These are phyloP conservation scores for Boechera retrofracta DNA, from an alignment of 345 rosid species.

Conservation along the genomic window DNA sequence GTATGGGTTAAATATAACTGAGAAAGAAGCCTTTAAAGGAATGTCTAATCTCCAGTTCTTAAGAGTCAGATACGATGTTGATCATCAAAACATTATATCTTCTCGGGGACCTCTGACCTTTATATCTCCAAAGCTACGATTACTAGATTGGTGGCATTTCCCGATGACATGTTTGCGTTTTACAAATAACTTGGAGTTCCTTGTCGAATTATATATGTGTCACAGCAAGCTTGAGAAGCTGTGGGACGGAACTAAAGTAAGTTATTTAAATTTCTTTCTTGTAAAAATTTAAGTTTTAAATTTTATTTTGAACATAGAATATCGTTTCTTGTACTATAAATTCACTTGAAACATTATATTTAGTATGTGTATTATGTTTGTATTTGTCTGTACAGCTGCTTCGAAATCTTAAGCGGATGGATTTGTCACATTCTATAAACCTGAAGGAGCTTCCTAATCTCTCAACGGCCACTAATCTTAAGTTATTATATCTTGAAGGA, in stretches of 20 bases:
- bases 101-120: background rate
- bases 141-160: slow-evolving; percentile 14
- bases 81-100: too few relatives aligned
- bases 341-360: too few relatives aligned
- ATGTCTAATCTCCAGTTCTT: slow-evolving; percentile 37
- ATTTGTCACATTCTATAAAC: background rate
- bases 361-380: background rate
- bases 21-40: background rate
- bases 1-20: background rate
- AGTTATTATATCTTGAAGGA: accelerated
- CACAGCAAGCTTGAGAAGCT: slow-evolving; percentile 10
- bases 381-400: background rate
- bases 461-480: background rate
- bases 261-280: background rate
- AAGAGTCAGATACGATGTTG: background rate
- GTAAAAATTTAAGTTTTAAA: too few relatives aligned
- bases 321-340: too few relatives aligned
- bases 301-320: background rate
- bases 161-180: slow-evolving; percentile 24
- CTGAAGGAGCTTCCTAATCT: background rate
- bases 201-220: background rate
- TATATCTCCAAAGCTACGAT: slow-evolving; percentile 14
- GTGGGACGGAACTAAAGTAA: slow-evolving; percentile 31
- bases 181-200: background rate
- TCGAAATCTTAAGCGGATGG: background rate